A percentile compares a stretch with the other conserved stretches of the same genome.
Conservation (phyloP, 2,329 filamentous ascomycete genomes). For the Elsinoe arachidis region DNA sequence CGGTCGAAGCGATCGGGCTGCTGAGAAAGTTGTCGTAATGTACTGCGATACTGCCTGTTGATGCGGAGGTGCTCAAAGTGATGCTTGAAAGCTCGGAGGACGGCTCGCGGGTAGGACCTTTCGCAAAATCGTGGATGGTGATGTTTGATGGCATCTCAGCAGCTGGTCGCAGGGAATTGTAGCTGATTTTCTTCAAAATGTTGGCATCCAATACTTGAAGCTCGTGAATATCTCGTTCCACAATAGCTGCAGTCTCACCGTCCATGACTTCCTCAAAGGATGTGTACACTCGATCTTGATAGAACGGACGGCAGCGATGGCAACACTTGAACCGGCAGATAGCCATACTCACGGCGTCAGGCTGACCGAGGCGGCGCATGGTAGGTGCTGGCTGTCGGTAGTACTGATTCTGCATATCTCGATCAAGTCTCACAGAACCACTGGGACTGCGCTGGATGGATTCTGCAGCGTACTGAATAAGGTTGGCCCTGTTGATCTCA, state of each 20-base stretch:
- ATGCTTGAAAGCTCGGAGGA: background rate
- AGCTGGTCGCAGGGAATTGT: background rate
- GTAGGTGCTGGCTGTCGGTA: background rate
- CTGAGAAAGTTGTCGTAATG: background rate
- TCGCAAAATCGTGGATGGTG: conserved; percentile 27
- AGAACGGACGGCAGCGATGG: conserved; percentile 42
- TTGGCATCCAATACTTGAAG: conserved; percentile 31
- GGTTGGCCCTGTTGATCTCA: background rate
- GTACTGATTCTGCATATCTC: background rate
- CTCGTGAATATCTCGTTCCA: conserved; percentile 22
- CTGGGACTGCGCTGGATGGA: background rate
- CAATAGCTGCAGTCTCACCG: conserved; percentile 28
- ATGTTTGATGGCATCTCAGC: background rate
- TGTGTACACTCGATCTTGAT: conserved; percentile 38
- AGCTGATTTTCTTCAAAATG: conserved; percentile 22
- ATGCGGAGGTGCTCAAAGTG: background rate
- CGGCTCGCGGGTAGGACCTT: conserved; percentile 19
- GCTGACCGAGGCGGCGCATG: background rate
- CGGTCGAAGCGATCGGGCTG: background rate
- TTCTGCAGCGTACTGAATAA: background rate
- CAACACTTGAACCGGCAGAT: conserved; percentile 40
- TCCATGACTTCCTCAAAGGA: conserved; percentile 37
- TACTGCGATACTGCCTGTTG: background rate
- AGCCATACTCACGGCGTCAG: background rate
- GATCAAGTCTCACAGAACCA: background rate